Percentiles rank a stretch among this genome's conserved stretches.
These are phyloP conservation scores for Ambrosiella beaveri DNA, from an alignment of 2,329 filamentous ascomycete genomes.

Conservation along the genomic window DNA sequence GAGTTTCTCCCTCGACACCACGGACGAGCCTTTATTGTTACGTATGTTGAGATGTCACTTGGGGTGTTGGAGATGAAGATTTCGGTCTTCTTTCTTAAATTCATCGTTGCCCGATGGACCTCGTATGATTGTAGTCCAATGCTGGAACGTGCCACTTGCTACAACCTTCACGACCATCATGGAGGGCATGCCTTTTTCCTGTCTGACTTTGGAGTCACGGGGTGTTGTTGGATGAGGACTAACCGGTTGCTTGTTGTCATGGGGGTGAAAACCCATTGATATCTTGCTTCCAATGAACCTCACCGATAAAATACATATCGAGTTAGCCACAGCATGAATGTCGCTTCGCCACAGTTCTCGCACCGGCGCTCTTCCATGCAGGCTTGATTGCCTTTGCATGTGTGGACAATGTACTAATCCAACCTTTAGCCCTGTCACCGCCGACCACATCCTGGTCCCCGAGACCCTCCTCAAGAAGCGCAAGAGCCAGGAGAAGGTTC, in stretches of 20 bases:
- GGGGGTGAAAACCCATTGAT: slow-evolving; percentile 12
- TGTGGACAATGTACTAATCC: slow-evolving; percentile 65
- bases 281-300: slow-evolving; percentile 22
- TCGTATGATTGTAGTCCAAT: background rate
- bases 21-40: slow-evolving; percentile 29
- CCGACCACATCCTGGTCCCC: slow-evolving; percentile 91
- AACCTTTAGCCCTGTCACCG: slow-evolving; percentile 66
- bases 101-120: slow-evolving; percentile 38
- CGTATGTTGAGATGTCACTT: slow-evolving; percentile 34
- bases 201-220: slow-evolving; percentile 21
- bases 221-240: slow-evolving; percentile 66
- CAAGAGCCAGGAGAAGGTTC: slow-evolving; percentile 99
- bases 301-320: slow-evolving; percentile 72
- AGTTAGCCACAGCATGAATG: slow-evolving; percentile 85
- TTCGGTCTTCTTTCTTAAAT: slow-evolving; percentile 55
- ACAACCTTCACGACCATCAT: background rate
- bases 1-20: slow-evolving; percentile 38
- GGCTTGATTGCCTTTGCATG: slow-evolving; percentile 33
- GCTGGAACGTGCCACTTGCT: slow-evolving; percentile 3
- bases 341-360: slow-evolving; percentile 87
- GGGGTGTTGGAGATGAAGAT: slow-evolving; percentile 70
- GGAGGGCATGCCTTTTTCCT: slow-evolving; percentile 23
- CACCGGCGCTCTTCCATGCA: slow-evolving; percentile 54
- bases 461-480: slow-evolving; percentile 99
- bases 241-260: background rate